These are phyloP conservation scores for Exsudoporus floridanus DNA, from an alignment of 1,284 basidiomycete genomes.

Conservation along the genomic window DNA sequence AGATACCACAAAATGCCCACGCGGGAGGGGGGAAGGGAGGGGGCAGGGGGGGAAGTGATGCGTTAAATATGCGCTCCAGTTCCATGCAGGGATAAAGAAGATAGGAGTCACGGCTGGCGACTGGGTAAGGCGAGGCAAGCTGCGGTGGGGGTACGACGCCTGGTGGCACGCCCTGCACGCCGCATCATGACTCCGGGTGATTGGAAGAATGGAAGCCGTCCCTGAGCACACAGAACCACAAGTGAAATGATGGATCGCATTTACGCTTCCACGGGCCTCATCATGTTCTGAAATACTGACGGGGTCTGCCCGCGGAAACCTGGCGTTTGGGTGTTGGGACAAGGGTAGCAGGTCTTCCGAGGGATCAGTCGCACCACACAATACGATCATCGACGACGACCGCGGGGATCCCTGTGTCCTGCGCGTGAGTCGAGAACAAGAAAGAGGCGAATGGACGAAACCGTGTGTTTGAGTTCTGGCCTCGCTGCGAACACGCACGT, in stretches of 20 bases:
- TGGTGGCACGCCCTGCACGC: conserved; percentile 11
- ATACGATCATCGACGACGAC: conserved; percentile 3
- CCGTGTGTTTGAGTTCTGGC: conserved; percentile 2
- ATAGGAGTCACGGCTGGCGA: conserved; percentile 4
- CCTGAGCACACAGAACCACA: conserved; percentile 2
- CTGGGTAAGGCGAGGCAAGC: conserved; percentile 19
- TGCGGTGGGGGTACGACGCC: conserved; percentile 9
- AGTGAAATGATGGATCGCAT: background rate
- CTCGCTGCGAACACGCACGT: conserved; percentile 22
- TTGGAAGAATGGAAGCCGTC: conserved; percentile 24
- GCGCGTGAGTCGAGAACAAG: background rate
- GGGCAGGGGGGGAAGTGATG: background rate
- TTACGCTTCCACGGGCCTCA: conserved; percentile 3
- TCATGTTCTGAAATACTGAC: background rate
- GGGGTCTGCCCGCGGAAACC: conserved; percentile 4
- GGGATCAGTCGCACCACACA: background rate
- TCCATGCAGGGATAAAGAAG: conserved; percentile 7
- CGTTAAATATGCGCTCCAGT: conserved; percentile 16
- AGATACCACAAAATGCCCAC: conserved; percentile 16
- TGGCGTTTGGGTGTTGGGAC: background rate
- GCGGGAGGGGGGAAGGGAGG: conserved; percentile 5
- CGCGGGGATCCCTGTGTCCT: conserved; percentile 5
- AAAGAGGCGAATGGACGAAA: background rate
- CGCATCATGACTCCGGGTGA: conserved; percentile 14
- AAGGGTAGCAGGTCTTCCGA: background rate